Base-by-base conservation (phyloP, 768 basidiomycete species). In the Erythrobasidium yunnanense region DNA sequence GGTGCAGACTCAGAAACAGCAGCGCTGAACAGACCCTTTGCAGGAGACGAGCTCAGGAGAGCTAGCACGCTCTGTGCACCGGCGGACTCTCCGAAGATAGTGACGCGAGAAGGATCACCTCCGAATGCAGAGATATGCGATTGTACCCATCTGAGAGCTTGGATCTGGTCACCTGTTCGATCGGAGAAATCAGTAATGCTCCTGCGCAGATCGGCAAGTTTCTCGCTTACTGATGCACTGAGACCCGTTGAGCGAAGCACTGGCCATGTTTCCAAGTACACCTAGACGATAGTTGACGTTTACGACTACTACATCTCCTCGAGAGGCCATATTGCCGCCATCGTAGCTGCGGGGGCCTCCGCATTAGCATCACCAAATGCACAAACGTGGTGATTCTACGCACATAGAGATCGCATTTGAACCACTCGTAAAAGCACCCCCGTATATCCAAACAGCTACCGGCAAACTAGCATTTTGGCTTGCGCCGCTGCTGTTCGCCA, bases 51-150 rank as follows among this genome's bases (percentile, higher is more conserved):
- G 18, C 38, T 49, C 23, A 68, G 27, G 13, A 68, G 47, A 11
- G 67, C 67, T 5, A 68, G 46, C 4, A 58, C 55, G 20, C 34
- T 47, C 25, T 65, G 57, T 8, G 82, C 80, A 4, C 83, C 83
- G 0, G 83, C 83, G 45, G 79, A 80, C 68, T 83, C 78, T n/a
- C 83, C 83, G 55, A 80, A 80, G 27, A 81, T 72, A 1, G 81
- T 83, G 1, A 83, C 81, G 77, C 80, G 68, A 7, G 22, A 29
- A 0, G 63, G 46, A 50, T 76, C 71, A 13, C 77, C 77, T 2
- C 77, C 77, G 33, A 77, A 77, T 1, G 68, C 56, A 2, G 53
- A 47, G 53, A 77, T 73, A 55, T 76, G 76, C 5, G 50, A 8
- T 33, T 76, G 74, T 2, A 75, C 71, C 75, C 74, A 75, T 53